phyloP scores from a whole-genome alignment of 164 flowering plant genomes.

The Hamamelis virginiana region DNA sequence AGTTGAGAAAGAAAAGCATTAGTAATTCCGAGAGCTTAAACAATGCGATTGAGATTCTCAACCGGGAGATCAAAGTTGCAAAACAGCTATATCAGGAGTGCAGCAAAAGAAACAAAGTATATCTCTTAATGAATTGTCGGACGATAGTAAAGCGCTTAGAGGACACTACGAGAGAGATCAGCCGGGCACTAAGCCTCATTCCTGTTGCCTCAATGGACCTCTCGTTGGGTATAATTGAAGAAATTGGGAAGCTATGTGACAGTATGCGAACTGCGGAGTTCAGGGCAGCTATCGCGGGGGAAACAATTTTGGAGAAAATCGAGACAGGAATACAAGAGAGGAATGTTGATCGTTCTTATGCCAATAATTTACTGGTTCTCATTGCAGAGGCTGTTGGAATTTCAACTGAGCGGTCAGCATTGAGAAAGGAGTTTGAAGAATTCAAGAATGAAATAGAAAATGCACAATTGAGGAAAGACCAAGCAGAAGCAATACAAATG shows the following conservation, averaged over 20 bases:
- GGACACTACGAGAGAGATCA: constrained; percentile 45
- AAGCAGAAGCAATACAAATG: constrained; percentile 78
- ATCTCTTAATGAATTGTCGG: constrained; percentile 58
- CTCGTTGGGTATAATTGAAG: constrained; percentile 40
- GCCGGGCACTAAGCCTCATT: constrained; percentile 51
- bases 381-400: constrained; percentile 71
- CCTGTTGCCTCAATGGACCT: constrained; percentile 54
- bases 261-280: constrained; percentile 55
- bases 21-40: constrained; percentile 35
- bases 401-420: constrained; percentile 39
- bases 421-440: constrained; percentile 62
- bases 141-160: constrained; percentile 40
- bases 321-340: constrained; percentile 66
- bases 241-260: constrained; percentile 39
- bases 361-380: constrained; percentile 50
- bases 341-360: constrained; percentile 59
- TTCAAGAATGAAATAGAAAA: constrained; percentile 67
- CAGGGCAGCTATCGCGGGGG: constrained; percentile 53
- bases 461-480: constrained; percentile 48
- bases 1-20: constrained; percentile 34
- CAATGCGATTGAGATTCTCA: constrained; percentile 42
- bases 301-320: constrained; percentile 59
- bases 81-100: constrained; percentile 49
- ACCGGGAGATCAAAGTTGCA: constrained; percentile 41
- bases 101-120: constrained; percentile 52